These are phyloP conservation scores for Ceratobasidium sp. DNA, from an alignment of 1,284 basidiomycete species.

Conservation along the genomic window DNA sequence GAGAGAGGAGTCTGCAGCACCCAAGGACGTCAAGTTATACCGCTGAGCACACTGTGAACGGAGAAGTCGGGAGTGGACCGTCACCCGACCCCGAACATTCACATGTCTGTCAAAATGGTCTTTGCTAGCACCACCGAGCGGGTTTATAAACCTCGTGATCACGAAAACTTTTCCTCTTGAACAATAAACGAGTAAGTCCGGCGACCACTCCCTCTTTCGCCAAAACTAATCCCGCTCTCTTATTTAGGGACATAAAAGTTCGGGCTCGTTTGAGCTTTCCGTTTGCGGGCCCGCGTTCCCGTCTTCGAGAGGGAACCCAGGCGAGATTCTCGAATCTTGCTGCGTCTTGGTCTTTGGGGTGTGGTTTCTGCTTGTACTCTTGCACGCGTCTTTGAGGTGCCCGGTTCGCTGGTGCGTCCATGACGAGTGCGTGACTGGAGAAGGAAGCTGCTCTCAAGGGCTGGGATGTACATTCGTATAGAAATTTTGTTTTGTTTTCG, in stretches of 20 bases:
- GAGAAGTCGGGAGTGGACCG: background rate
- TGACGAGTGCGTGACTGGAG: conserved; percentile 24
- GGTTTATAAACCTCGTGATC: conserved; percentile 8
- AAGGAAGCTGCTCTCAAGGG: conserved; percentile 11
- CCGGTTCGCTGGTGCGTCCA: conserved; percentile 36
- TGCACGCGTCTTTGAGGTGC: conserved; percentile 18
- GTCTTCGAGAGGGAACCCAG: conserved; percentile 38
- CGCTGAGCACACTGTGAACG: background rate
- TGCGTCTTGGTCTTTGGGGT: conserved; percentile 38
- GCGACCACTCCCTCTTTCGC: background rate
- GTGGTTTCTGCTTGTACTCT: conserved; percentile 19
- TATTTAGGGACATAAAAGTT: conserved; percentile 82
- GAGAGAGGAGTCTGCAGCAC: conserved; percentile 2
- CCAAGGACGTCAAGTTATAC: background rate
- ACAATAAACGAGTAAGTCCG: conserved; percentile 44
- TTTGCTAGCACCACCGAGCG: conserved; percentile 6
- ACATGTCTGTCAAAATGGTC: conserved; percentile 1
- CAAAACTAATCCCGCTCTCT: conserved; percentile 48
- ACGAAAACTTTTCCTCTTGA: conserved; percentile 41
- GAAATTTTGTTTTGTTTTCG: background rate
- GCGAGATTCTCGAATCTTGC: conserved; percentile 32
- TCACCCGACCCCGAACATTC: conserved; percentile 12
- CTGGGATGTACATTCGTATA: conserved; percentile 24
- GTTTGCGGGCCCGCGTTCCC: conserved; percentile 42
- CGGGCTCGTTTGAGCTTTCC: conserved; percentile 60